These are phyloP conservation scores for Starmerella riodocensis DNA, from an alignment of 805 yeast genomes.

Conservation along the genomic window DNA sequence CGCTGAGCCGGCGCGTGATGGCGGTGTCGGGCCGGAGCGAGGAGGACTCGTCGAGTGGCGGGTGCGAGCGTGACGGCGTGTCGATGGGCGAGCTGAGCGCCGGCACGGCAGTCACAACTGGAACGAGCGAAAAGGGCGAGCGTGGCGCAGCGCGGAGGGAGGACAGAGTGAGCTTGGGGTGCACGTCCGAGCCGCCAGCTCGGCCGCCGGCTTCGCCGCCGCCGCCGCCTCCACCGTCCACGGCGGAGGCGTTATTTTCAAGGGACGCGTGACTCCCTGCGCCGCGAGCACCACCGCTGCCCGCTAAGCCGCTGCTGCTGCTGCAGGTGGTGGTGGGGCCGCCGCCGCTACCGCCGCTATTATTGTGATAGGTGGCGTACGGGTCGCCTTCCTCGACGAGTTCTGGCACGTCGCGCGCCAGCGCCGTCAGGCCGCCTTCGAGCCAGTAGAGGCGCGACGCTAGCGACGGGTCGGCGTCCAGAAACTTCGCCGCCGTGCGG, in stretches of 20 bases:
- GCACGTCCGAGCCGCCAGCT: slow-evolving; percentile 1
- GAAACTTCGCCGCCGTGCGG: slow-evolving; percentile 19
- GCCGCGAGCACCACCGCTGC: no score
- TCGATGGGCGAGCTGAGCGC: slow-evolving; percentile 12
- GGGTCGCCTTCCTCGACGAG: slow-evolving; percentile 9
- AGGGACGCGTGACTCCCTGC: no score
- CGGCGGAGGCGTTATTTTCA: neutral
- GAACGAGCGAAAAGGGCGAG: slow-evolving; percentile 16
- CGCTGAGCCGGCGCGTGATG: slow-evolving; percentile 8
- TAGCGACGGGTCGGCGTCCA: slow-evolving; percentile 9
- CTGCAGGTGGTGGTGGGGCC: neutral
- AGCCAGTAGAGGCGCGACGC: slow-evolving; percentile 11
- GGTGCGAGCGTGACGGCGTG: slow-evolving; percentile 7
- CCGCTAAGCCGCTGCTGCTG: no score
- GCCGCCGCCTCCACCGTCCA: neutral
- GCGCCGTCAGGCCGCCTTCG: slow-evolving; percentile 17
- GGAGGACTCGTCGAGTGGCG: slow-evolving; percentile 17
- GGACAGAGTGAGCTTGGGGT: slow-evolving; percentile 9
- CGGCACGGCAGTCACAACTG: slow-evolving; percentile 11
- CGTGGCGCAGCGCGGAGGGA: slow-evolving; percentile 11
- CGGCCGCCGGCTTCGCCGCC: neutral
- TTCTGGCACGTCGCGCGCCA: slow-evolving; percentile 7
- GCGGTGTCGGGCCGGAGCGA: slow-evolving; percentile 11
- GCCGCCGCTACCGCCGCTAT: neutral
- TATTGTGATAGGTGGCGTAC: neutral